Conservation (phyloP, 2,329 filamentous ascomycete genomes). For the Arthrobotrys pseudoclavata region DNA sequence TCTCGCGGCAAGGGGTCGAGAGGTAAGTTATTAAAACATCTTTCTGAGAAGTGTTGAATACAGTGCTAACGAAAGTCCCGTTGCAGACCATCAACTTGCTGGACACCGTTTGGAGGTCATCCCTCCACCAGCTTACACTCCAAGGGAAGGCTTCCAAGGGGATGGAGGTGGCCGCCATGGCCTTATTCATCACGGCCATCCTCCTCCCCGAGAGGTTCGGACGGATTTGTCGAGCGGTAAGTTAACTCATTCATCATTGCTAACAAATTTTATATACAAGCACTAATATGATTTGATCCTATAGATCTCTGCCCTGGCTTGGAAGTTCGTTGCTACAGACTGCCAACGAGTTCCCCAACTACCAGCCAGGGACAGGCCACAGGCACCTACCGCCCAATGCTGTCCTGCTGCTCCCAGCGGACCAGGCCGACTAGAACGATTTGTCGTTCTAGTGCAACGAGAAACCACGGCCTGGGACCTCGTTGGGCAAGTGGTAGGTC, state of each 20-base stretch:
- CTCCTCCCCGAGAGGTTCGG: background rate
- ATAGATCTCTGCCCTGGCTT: constrained; percentile 12
- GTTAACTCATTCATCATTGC: background rate
- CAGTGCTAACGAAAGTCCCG: background rate
- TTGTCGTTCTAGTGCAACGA: background rate
- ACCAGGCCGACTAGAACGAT: constrained; percentile 8
- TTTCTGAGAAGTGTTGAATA: background rate
- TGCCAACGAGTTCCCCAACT: constrained; percentile 1
- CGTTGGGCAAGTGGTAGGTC: constrained; percentile 1
- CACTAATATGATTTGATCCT: background rate
- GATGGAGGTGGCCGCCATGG: constrained; percentile 14
- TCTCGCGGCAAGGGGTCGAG: background rate
- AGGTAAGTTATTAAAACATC: background rate
- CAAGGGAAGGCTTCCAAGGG: background rate
- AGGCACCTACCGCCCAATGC: background rate
- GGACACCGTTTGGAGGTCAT: constrained; percentile 3
- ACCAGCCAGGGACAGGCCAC: background rate
- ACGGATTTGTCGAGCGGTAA: constrained; percentile 15
- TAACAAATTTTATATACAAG: background rate
- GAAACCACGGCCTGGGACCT: constrained; percentile 1
- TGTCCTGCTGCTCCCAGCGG: background rate
- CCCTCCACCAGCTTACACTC: constrained; percentile 14
- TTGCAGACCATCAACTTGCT: constrained; percentile 4
- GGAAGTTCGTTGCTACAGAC: background rate
- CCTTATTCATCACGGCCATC: constrained; percentile 3